Evolutionary conservation across 306 rosid genomes (phyloP), one percentile per base, ranked within the genome.

Genomic region (Cotoneaster glaucophyllus): DNA sequence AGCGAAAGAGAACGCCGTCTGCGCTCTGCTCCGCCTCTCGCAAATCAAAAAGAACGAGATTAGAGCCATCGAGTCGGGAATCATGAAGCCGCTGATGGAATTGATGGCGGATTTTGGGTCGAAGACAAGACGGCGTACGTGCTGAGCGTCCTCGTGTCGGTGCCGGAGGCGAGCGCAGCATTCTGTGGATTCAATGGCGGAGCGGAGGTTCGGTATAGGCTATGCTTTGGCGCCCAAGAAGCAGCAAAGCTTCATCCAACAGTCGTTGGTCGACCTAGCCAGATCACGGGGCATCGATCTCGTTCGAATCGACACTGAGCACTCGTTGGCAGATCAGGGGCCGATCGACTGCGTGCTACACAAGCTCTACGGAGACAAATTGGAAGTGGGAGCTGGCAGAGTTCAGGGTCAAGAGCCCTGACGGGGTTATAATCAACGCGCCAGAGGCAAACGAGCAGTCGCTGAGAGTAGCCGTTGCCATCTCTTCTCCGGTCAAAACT

Each of bases 311-410:
- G 92, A 91, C 58, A 34, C 57, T 15, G 84, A 67, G 4, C 69
- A 57, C 11, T 22, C 84, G 9, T 82, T 93, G 4, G 85, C 69
- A 17, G 97, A 91, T 82, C 98, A 93, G 73, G 98, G 96, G 1
- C 93, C 93, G 21, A 85, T 93, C 76, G 93, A 93, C 69, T 88
- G 93, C 74, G 71, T 93, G 63, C 90, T 93, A 67, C 98, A 93
- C 87, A 93, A 93, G 79, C 86, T 86, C 62, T 91, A 93, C 85
- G 88, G 96, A 21, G 83, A 68, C 18, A 93, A n/a, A 91, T 56
- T 93, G 98, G 98, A 81, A 80, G 80, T 78, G 74, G 32, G 88
- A 91, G 66, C 71, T 93, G 45, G 81, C 54, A 6, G 84, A 90
- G 0, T 89, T 91, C 50, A 32, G 82, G 45, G 69, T 10, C 2